Evolutionary conservation across 768 basidiomycete genomes (phyloP), one percentile per base, ranked within the genome.

Genomic region (Mycena kentingensis): DNA sequence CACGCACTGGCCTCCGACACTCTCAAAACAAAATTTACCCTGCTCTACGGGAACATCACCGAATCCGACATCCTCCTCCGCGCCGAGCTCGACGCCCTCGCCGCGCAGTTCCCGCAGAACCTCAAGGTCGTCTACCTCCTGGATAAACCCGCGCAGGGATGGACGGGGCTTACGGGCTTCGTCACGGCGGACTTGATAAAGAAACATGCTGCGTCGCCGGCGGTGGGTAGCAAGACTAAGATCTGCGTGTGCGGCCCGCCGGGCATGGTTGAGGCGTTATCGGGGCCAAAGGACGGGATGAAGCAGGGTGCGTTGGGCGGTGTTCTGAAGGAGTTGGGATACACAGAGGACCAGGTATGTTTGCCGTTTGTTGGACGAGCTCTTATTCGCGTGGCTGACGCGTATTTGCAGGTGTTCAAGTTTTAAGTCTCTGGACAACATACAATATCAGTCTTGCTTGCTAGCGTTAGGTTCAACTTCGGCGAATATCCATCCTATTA

Each of bases 1-100:
- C 83, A 93, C 67, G 87, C 91, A 7, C 81, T 82, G 35, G 60
- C 83, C 1, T 85, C 91, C 63, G 77, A 81, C 26, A 60, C 71
- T 35, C 97, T 98, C 82, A 92, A 86, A 75, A 98, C 97, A 55
- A 93, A 93, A 63, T 97, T 92, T 77, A 96, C 87, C 39, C 77
- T 98, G 49, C 73, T 99, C 62, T 98, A 90, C 71, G 85, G 90
- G 29, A 98, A 98, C 69, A 79, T 93, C 34, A 82, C 92, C 13
- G 91, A 93, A 66, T 76, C 81, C 47, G 97, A 99, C 66, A 97
- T 99, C 57, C 84, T 95, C 47, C 81, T 96, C 55, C 84, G 86
- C 46, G 80, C 88, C 64, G 84, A 88, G 60, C 77, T 93, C 57
- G 90, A 93, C 54, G 70, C 69, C 7, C 74, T 90, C 63, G 80